These are phyloP conservation scores for Fusarium zealandicum DNA, from an alignment of 2,329 filamentous ascomycete genomes.

Conservation along the genomic window DNA sequence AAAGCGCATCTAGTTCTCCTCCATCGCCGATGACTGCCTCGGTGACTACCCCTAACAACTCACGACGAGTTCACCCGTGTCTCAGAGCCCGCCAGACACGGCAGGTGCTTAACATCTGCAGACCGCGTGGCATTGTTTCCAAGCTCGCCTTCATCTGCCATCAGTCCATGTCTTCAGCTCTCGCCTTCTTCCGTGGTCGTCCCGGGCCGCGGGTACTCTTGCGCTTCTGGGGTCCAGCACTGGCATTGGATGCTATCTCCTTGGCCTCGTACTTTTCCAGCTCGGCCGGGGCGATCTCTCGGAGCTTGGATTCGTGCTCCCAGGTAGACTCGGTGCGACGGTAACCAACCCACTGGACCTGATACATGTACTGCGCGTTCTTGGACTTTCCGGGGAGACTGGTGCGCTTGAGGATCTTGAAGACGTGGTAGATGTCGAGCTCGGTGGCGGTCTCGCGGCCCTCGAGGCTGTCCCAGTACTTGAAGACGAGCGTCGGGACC, in stretches of 20 bases:
- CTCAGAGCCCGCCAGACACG: not conserved
- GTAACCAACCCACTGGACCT: constrained; percentile 42
- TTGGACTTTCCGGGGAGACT: constrained; percentile 23
- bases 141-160: too few species aligned
- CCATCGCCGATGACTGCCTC: not conserved
- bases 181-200: constrained; percentile 38
- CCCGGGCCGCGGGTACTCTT: constrained; percentile 32
- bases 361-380: constrained; percentile 30
- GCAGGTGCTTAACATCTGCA: too few species aligned
- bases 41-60: not conserved
- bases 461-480: constrained; percentile 38
- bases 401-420: constrained; percentile 38
- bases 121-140: not conserved
- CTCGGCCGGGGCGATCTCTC: constrained; percentile 35
- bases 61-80: not conserved
- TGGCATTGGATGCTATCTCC: constrained; percentile 12
- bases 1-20: constrained; percentile 7
- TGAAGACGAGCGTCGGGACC: constrained; percentile 36
- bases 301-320: constrained; percentile 36
- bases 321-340: constrained; percentile 33
- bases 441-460: constrained; percentile 37
- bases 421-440: constrained; percentile 39
- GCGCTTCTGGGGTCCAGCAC: constrained; percentile 33
- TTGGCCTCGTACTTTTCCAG: constrained; percentile 39
- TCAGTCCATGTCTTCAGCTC: constrained; percentile 8